A percentile compares a stretch with the other conserved stretches of the same genome.
Conservation (phyloP, 2,329 filamentous ascomycete genomes). For the Xylariales sp. region DNA sequence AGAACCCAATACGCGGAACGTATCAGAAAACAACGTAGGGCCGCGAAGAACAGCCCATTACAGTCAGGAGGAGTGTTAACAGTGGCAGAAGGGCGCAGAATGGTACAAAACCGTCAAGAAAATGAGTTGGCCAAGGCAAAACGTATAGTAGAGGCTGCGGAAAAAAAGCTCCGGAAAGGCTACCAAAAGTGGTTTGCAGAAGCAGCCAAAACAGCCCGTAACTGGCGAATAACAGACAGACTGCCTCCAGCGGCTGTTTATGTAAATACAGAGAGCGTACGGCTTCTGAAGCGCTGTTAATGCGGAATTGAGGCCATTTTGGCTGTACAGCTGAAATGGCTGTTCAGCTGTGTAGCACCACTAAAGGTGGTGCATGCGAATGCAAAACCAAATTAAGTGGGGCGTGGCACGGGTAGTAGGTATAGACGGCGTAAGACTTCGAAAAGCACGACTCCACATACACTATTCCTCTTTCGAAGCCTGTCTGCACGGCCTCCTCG, state of each 20-base stretch:
- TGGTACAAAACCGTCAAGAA: neutral
- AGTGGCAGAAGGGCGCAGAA: neutral
- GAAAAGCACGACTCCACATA: too few species aligned
- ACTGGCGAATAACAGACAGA: neutral
- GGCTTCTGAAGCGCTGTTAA: neutral
- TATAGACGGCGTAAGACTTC: too few species aligned
- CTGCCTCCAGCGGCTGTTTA: neutral
- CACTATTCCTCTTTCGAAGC: too few species aligned
- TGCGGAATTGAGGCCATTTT: neutral
- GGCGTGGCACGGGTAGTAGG: neutral
- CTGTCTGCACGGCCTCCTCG: too few species aligned
- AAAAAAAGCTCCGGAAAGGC: neutral
- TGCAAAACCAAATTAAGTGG: neutral
- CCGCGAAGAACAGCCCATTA: neutral
- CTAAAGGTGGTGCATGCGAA: neutral
- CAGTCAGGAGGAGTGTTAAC: constrained; percentile 4
- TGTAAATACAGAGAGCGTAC: neutral
- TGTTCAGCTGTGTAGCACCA: neutral
- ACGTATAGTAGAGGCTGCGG: neutral
- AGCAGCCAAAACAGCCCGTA: neutral
- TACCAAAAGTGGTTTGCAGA: neutral
- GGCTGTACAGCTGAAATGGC: neutral
- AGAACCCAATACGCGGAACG: constrained; percentile 2
- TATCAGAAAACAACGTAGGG: neutral
- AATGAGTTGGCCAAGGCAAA: constrained; percentile 1